A percentile compares a stretch with the other conserved stretches of the same genome.
Conservation (phyloP, 768 basidiomycete species). For the Suillus luteus region DNA sequence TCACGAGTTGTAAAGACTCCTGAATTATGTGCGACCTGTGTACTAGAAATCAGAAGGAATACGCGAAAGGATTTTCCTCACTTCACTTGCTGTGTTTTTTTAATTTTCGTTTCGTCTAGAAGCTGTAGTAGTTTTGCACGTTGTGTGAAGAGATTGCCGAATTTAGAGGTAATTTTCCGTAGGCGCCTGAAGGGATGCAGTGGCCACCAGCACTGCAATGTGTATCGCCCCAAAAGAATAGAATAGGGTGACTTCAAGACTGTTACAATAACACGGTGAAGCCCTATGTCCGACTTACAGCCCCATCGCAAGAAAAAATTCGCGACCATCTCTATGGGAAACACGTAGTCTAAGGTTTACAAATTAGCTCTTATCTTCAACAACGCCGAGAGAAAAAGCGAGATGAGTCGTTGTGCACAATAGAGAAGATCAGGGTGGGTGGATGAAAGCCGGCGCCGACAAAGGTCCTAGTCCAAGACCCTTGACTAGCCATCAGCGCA, state of each 20-base stretch:
- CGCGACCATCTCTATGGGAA: not conserved
- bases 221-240: conserved; percentile 1
- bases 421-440: not conserved
- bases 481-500: not conserved
- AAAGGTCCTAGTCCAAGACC: not conserved
- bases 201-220: not conserved
- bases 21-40: not conserved
- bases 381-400: not conserved
- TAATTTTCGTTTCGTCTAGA: not conserved
- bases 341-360: not conserved
- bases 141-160: not conserved
- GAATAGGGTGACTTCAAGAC: not conserved
- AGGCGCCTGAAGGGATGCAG: not conserved
- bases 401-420: too few relatives aligned
- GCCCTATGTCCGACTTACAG: not conserved
- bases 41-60: not conserved
- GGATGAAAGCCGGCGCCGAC: conserved; percentile 4
- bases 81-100: not conserved
- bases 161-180: not conserved
- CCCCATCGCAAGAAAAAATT: not conserved
- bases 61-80: not conserved
- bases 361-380: conserved; percentile 7
- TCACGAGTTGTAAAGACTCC: not conserved
- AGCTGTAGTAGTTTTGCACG: not conserved
- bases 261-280: not conserved